Percentiles rank a stretch among this genome's conserved stretches.
These are phyloP conservation scores for Exophiala dermatitidis DNA, from an alignment of 2,329 filamentous ascomycete genomes.

Conservation along the genomic window DNA sequence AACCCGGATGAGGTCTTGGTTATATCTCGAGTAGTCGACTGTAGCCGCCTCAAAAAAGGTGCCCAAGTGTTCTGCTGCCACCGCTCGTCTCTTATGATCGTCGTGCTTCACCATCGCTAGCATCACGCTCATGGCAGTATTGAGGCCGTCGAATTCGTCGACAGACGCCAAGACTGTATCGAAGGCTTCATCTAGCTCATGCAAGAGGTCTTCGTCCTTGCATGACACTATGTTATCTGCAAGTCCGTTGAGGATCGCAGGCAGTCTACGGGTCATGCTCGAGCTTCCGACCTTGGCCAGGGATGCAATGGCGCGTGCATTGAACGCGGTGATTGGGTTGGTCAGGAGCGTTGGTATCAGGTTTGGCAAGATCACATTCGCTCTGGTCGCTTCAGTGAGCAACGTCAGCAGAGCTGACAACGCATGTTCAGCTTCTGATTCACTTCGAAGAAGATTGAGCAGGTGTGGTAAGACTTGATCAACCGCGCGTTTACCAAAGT, in stretches of 20 bases:
- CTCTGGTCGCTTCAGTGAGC: conserved; percentile 84
- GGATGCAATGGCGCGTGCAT: conserved; percentile 87
- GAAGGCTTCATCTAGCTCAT: conserved; percentile 72
- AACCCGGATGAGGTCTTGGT: conserved; percentile 87
- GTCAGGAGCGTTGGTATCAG: conserved; percentile 88
- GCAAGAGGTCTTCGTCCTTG: conserved; percentile 64
- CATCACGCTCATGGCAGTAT: conserved; percentile 91
- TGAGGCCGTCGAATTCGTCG: conserved; percentile 92
- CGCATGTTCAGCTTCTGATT: conserved; percentile 83
- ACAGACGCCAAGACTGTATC: conserved; percentile 86
- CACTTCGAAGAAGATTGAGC: conserved; percentile 77
- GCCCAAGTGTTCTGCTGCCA: conserved; percentile 69
- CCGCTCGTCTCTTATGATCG: conserved; percentile 74
- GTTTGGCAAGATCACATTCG: conserved; percentile 93
- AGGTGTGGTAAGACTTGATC: conserved; percentile 93
- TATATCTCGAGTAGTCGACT: conserved; percentile 90
- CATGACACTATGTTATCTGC: conserved; percentile 81
- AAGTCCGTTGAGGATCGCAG: conserved; percentile 83
- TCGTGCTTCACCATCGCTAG: conserved; percentile 83
- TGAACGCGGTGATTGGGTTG: conserved; percentile 86
- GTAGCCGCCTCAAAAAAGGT: conserved; percentile 76
- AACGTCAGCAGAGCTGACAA: conserved; percentile 86
- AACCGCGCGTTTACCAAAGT: conserved; percentile 86
- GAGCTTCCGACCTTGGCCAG: conserved; percentile 83
- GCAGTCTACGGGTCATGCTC: conserved; percentile 83